Evolutionary conservation across 768 basidiomycete species (phyloP).

Genomic region (Scleroderma bovista): DNA sequence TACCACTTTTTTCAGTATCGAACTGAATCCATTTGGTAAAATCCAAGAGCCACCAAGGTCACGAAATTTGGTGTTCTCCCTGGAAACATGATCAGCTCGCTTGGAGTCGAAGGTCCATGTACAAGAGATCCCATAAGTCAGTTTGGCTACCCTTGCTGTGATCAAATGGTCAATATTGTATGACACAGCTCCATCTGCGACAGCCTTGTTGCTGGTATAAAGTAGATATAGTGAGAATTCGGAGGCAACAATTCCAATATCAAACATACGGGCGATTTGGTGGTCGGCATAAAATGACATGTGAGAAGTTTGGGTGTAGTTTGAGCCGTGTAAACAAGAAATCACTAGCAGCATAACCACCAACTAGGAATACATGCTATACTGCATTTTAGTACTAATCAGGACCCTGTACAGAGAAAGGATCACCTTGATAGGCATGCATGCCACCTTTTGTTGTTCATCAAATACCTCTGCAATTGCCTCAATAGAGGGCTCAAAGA

Average conservation of each 20-base stretch:
- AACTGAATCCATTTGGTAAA: slow-evolving; percentile 36
- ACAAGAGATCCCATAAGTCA: slow-evolving; percentile 36
- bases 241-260: too few species aligned
- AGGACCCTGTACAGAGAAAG: too few species aligned
- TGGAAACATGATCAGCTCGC: slow-evolving; percentile 33
- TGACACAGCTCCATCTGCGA: slow-evolving; percentile 43
- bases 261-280: slow-evolving; percentile 42
- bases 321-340: slow-evolving; percentile 41
- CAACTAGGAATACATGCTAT: slow-evolving; percentile 43
- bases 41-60: slow-evolving; percentile 33
- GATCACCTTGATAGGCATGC: slow-evolving; percentile 25
- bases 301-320: slow-evolving; percentile 27
- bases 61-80: slow-evolving; percentile 12
- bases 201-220: slow-evolving; percentile 36
- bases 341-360: slow-evolving; percentile 45
- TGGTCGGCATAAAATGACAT: slow-evolving; percentile 41
- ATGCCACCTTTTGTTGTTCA: slow-evolving; percentile 17
- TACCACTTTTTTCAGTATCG: slow-evolving; percentile 38
- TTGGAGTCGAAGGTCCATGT: slow-evolving; percentile 13
- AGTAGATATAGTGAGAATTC: background rate
- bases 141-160: slow-evolving; percentile 35
- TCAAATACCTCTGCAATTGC: slow-evolving; percentile 30
- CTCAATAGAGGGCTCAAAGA: slow-evolving; percentile 41
- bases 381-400: background rate
- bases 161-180: slow-evolving; percentile 42